These are phyloP conservation scores for Baorangia bicolor DNA, from an alignment of 768 basidiomycete genomes.

Conservation along the genomic window DNA sequence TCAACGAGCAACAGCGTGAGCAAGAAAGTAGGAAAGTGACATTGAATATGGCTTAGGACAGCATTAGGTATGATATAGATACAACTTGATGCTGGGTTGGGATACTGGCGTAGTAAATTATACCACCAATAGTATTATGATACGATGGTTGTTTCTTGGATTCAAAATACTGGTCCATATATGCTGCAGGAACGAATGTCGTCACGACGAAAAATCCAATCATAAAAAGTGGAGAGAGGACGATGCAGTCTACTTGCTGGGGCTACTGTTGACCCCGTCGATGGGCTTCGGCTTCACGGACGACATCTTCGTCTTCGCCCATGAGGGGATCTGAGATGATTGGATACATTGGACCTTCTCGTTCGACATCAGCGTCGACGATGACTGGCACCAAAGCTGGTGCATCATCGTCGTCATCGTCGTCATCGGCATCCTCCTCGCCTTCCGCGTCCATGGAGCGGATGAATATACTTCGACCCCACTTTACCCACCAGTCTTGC, in stretches of 20 bases:
- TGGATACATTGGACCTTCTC: not conserved
- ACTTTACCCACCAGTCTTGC: conserved; percentile 63
- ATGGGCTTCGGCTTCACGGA: conserved; percentile 8
- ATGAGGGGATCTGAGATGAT: conserved; percentile 13
- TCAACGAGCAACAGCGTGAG: conserved; percentile 30
- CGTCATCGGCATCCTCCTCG: not conserved
- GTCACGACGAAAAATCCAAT: not conserved
- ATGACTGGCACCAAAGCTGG: not conserved
- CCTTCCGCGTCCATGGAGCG: not conserved
- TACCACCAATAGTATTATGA: not conserved
- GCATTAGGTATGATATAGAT: not conserved
- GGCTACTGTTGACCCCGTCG: not conserved
- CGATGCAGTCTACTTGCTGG: not conserved
- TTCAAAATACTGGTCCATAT: not conserved
- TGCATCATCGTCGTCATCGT: not conserved
- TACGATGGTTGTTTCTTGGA: not conserved
- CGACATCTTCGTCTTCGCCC: conserved; percentile 11
- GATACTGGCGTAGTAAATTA: not conserved
- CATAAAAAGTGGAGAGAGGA: not conserved
- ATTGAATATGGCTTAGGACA: conserved; percentile 1
- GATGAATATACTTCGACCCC: conserved; percentile 34
- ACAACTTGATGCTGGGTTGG: not conserved
- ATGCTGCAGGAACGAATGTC: not conserved
- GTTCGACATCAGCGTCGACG: conserved; percentile 16
- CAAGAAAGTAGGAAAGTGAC: conserved; percentile 16